Evolutionary conservation across 2,329 filamentous ascomycete genomes (phyloP), one percentile per base, ranked within the genome.

Genomic region (Diatrype stigma): DNA sequence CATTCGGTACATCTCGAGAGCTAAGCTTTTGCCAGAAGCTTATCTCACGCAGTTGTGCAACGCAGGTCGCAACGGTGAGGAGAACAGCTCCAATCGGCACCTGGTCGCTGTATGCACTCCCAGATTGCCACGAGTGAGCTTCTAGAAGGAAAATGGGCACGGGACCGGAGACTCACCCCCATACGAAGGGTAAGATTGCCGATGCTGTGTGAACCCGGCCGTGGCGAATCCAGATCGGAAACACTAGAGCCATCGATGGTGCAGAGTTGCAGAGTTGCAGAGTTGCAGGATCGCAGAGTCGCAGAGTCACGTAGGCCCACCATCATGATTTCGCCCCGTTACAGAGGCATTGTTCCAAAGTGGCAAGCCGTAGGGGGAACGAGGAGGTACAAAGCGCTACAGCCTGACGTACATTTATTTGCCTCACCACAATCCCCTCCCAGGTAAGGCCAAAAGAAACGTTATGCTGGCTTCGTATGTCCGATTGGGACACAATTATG

Each of bases 11-110:
- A 42, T n/a, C n/a, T n/a, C n/a, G 40, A 10, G 23, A 7, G 40
- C 7, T 44, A 44, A 44, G 40, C 40, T 44, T 42, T 44, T 44
- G 40, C 40, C 40, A 44, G 40, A 44, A 44, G 40, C 40, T 44
- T 44, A 44, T 44, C 40, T 23, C 40, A 19, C 17, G 38, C 38
- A 22, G 19, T 12, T 23, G 22, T 44, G 22, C 22, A n/a, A 44
- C 40, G n/a, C 40, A 23, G n/a, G 21, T 23, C 7, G 11, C 21
- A 11, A 22, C 7, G 10, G 14, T 44, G 22, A 44, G 7, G 22
- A 19, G 40, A 23, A 44, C 21, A n/a, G n/a, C 12, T 44, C 40
- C 40, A 44, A 44, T 28, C 22, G 40, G 40, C 22, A 44, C 10
- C 40, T 44, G 26, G n/a, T 28, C 14, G 21, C 22, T 44, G 6